Conservation (phyloP, 176 grass and related monocot species). For the Chloris gayana region DNA sequence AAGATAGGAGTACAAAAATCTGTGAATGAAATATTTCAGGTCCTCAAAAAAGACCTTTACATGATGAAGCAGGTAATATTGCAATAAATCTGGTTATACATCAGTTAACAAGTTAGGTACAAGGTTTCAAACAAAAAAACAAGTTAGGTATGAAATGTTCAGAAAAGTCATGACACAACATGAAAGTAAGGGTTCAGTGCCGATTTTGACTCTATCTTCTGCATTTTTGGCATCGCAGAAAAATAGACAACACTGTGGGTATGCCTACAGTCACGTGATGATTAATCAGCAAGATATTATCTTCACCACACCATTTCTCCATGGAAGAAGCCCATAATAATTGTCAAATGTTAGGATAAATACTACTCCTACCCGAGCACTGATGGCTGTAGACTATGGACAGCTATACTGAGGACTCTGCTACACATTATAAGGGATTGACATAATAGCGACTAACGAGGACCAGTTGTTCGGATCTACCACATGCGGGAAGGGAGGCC, state of each 20-base stretch:
- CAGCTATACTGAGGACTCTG: constrained; percentile 27
- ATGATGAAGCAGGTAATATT: neutral
- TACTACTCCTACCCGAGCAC: constrained; percentile 15
- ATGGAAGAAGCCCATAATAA: constrained; percentile 2
- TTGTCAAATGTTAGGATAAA: constrained; percentile 24
- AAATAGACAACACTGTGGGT: neutral
- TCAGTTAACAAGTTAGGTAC: neutral
- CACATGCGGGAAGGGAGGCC: neutral
- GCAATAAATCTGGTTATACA: neutral
- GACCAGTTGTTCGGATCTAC: constrained; percentile 43
- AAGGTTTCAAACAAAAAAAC: neutral
- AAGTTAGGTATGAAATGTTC: neutral
- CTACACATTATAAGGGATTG: constrained; percentile 25
- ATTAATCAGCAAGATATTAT: constrained; percentile 18
- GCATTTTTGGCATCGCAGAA: neutral
- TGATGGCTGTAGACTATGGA: constrained; percentile 1
- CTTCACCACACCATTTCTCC: neutral
- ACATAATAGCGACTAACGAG: constrained; percentile 28
- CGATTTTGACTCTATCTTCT: constrained; percentile 4
- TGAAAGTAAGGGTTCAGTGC: neutral
- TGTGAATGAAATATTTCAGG: neutral
- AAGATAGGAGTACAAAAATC: neutral
- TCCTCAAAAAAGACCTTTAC: neutral
- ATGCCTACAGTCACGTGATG: neutral
- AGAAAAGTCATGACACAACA: neutral